These are phyloP conservation scores for Gaeumannomyces tritici DNA, from an alignment of 2,329 filamentous ascomycete species.

Conservation along the genomic window DNA sequence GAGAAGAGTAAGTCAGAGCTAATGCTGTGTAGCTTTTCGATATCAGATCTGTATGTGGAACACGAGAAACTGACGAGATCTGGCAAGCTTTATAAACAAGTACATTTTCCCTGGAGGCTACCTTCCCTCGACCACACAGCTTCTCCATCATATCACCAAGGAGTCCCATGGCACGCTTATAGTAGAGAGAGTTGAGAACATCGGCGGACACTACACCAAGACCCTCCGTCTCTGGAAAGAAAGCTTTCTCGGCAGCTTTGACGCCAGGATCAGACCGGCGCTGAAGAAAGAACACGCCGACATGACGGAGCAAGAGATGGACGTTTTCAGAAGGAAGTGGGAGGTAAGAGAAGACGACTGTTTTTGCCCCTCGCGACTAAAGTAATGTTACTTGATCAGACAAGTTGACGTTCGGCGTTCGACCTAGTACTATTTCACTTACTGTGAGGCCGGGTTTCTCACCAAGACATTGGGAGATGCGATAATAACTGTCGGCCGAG, in stretches of 20 bases:
- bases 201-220: slow-evolving; percentile 64
- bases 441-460: slow-evolving; percentile 64
- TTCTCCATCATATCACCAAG: slow-evolving; percentile 48
- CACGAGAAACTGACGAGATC: background rate
- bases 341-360: slow-evolving; percentile 32
- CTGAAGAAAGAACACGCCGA: slow-evolving; percentile 46
- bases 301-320: slow-evolving; percentile 52
- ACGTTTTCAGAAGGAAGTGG: slow-evolving; percentile 64
- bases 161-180: slow-evolving; percentile 54
- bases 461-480: slow-evolving; percentile 65
- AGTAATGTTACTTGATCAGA: background rate
- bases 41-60: background rate
- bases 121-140: slow-evolving; percentile 47
- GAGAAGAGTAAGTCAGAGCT: slow-evolving; percentile 43
- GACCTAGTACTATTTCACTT: slow-evolving; percentile 61
- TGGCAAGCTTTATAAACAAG: slow-evolving; percentile 54
- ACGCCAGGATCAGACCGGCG: slow-evolving; percentile 48
- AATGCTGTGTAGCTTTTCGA: background rate
- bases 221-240: slow-evolving; percentile 60
- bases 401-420: slow-evolving; percentile 3
- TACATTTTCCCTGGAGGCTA: slow-evolving; percentile 77
- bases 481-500: slow-evolving; percentile 59
- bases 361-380: background rate
- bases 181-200: slow-evolving; percentile 60
- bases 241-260: slow-evolving; percentile 54